Conservation (phyloP, 2,329 filamentous ascomycete species). For the Thelonectria discophora region DNA sequence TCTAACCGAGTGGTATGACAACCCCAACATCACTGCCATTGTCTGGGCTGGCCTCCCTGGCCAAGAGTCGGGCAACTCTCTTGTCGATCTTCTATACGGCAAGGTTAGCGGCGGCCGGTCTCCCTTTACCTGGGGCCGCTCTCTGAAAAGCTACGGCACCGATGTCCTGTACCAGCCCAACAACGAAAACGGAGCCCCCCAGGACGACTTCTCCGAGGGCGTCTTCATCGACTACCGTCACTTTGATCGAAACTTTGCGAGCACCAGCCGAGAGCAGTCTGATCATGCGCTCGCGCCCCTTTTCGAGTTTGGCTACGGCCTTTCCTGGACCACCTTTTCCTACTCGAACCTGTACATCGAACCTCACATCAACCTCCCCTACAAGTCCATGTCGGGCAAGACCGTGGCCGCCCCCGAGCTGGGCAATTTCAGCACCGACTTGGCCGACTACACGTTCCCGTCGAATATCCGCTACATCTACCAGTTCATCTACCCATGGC, state of each 20-base stretch:
- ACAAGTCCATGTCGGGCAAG: conserved; percentile 67
- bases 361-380: conserved; percentile 59
- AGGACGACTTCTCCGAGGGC: conserved; percentile 79
- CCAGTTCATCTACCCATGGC: conserved; percentile 75
- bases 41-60: conserved; percentile 84
- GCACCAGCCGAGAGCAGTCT: conserved; percentile 34
- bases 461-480: conserved; percentile 59
- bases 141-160: conserved; percentile 72
- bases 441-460: conserved; percentile 75
- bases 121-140: conserved; percentile 81
- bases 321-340: conserved; percentile 82
- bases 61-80: conserved; percentile 82
- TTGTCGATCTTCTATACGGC: conserved; percentile 86
- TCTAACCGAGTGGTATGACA: conserved; percentile 76
- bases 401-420: conserved; percentile 71
- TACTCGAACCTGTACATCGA: conserved; percentile 73
- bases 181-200: conserved; percentile 71
- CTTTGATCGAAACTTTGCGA: conserved; percentile 69
- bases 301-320: conserved; percentile 83
- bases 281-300: conserved; percentile 62
- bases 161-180: conserved; percentile 75
- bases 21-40: conserved; percentile 83
- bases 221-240: conserved; percentile 76
- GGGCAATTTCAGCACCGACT: conserved; percentile 69
- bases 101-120: conserved; percentile 80